Evolutionary conservation across 257 asterid species (phyloP), one percentile per base, ranked within the genome.

Genomic region (Penstemon barbatus): DNA sequence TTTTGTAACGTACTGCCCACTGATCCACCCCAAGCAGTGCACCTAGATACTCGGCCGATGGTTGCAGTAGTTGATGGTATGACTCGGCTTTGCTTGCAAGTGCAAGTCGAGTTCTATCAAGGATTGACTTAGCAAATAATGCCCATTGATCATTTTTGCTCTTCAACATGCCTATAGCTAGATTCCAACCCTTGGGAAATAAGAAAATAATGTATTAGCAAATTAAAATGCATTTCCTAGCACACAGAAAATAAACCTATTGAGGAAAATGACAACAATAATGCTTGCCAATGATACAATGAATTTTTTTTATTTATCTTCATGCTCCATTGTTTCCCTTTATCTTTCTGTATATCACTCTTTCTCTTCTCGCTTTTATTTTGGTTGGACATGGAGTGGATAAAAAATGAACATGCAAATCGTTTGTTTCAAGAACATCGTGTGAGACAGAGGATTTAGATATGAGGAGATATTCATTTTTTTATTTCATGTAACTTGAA

Each of bases 41-140:
- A 57, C 99, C 99, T 19, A 94, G 89, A 78, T 91, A 87, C 80
- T 91, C 97, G 19, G 99, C 99, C 53, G 99, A 87, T 66, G 99
- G 97, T 73, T 94, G 99, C 80, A 94, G 78, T 72, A 94, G 80
- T 59, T 86, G 87, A 78, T 87, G 96, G 75, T 83, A 94, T 77
- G 86, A 78, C 86, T 89, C 97, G 3, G 93, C 97, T 76, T 89
- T 94, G 91, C 85, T 84, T 66, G 96, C 83, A 65, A 94, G 97
- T 58, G 96, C 83, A 78, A 94, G 97, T 52, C 97, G 86, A 57
- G 91, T 87, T 79, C 97, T 82, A 84, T 94, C 99, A 68, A 94
- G 97, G 69, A 89, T 85, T 53, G 99, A 84, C 79, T 94, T 94
- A 38, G 99, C 93, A 84, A 89, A 94, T 77, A 94, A 87, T 53